A percentile compares a stretch with the other conserved stretches of the same genome.
phyloP scores from a whole-genome alignment of 192 early-diverging fungal species.

The Ambispora gerdemannii region DNA sequence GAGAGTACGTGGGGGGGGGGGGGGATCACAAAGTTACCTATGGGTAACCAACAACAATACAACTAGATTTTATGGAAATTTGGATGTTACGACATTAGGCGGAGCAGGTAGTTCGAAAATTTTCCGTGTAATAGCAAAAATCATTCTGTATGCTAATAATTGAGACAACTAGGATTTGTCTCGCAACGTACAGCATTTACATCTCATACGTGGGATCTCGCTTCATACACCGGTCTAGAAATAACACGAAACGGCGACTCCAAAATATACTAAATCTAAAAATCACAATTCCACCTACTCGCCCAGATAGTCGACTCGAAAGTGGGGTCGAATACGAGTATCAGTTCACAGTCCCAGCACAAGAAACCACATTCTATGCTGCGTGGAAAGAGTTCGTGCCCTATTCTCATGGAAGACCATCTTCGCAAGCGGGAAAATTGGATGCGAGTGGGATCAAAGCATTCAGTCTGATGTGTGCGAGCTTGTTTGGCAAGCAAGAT shows the following conservation, averaged over 20 bases:
- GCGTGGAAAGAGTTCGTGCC: background rate
- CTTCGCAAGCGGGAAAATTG: background rate
- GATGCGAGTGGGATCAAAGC: background rate
- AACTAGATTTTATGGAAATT: background rate
- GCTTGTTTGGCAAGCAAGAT: background rate
- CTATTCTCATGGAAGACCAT: background rate
- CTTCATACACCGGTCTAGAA: background rate
- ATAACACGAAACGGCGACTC: background rate
- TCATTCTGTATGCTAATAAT: background rate
- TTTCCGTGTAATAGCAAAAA: background rate
- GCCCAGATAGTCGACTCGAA: background rate
- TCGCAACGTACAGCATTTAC: background rate
- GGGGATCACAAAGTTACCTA: background rate
- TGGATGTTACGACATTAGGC: background rate
- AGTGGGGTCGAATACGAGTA: background rate
- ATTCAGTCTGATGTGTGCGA: background rate
- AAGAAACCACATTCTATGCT: background rate
- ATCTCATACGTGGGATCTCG: background rate
- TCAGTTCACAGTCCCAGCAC: background rate
- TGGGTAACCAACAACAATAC: background rate
- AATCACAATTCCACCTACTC: background rate
- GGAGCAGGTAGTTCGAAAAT: background rate
- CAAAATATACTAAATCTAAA: background rate
- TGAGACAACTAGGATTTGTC: background rate
- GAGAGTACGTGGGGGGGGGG: background rate